Base-by-base conservation (phyloP, 2,329 filamentous ascomycete species). In the Cryphonectria japonica region DNA sequence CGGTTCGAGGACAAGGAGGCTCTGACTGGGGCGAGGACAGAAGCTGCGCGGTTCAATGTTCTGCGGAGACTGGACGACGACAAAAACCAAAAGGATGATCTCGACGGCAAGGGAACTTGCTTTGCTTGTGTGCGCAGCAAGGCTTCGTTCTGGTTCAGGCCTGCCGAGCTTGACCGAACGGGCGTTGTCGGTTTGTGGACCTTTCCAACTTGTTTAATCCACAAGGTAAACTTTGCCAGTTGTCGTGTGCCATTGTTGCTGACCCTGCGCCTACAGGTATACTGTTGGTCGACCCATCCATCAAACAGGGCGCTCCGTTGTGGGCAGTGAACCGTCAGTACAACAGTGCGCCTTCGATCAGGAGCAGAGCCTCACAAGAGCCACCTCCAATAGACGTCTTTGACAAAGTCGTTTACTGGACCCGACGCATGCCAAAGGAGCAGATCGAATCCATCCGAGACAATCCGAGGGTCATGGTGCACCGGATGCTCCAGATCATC, bases 1-100 rank as follows among this genome's bases (percentile, higher is more conserved):
- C 59, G 52, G 13, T 67, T 67, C 7, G 52, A 19, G 37, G 7
- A 54, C 22, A 41, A 50, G n/a, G 52, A 67, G 19, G 34, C 32
- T 5, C 43, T 67, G 14, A 29, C 16, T 9, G 7, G 9, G 2
- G 66, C 52, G 7, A n/a, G 29, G 37, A 34, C 34, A 9, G 66
- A 67, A n/a, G 66, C 66, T 2, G 52, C 37, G 8, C 7, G 19
- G 13, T 67, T 67, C n/a, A 67, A 67, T 19, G 37, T 67, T 16
- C 29, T 60, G 34, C 22, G 66, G 39, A 39, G 66, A 13, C 66
- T 57, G 9, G 66, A 67, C 39, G 57, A 46, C 22, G 66, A 61
- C 66, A 41, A 60, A 39, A 67, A 52, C 50, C 50, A 52, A n/a
- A 64, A 43, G 61, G 61, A 64, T 46, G 61, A 43, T 1, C 37